phyloP scores from a whole-genome alignment of 2,329 filamentous ascomycete genomes.

The Curvularia sp. region DNA sequence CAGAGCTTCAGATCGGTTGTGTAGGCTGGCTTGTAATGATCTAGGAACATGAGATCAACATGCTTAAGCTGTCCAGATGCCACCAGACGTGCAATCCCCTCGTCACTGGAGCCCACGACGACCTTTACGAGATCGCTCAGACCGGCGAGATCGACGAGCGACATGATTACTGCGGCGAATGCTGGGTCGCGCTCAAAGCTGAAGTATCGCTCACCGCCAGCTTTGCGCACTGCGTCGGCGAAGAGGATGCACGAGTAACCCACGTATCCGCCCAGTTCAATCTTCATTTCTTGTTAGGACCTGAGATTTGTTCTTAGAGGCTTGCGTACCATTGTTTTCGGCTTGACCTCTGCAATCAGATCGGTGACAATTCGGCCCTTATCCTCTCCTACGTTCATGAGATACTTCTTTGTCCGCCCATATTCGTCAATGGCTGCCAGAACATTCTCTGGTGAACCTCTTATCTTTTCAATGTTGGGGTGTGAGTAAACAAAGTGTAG shows the following conservation, averaged over 20 bases:
- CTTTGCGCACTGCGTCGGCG: slow-evolving; percentile 67
- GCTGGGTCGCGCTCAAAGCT: slow-evolving; percentile 77
- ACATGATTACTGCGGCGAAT: slow-evolving; percentile 73
- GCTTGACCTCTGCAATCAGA: slow-evolving; percentile 71
- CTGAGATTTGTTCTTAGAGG: neutral
- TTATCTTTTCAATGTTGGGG: slow-evolving; percentile 67
- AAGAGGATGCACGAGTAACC: slow-evolving; percentile 84
- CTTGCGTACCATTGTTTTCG: slow-evolving; percentile 65
- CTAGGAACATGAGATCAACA: slow-evolving; percentile 78
- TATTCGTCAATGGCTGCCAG: slow-evolving; percentile 75
- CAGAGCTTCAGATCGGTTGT: slow-evolving; percentile 76
- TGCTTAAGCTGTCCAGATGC: slow-evolving; percentile 60
- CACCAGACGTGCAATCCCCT: slow-evolving; percentile 68
- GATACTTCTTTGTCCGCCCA: slow-evolving; percentile 68
- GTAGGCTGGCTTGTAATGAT: slow-evolving; percentile 82
- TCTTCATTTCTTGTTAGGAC: slow-evolving; percentile 42
- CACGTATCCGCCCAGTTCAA: slow-evolving; percentile 81
- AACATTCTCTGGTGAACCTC: slow-evolving; percentile 68
- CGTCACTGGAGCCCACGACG: slow-evolving; percentile 71
- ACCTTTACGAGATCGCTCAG: slow-evolving; percentile 74
- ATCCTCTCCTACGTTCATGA: slow-evolving; percentile 80
- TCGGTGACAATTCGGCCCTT: slow-evolving; percentile 76
- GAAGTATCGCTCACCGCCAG: slow-evolving; percentile 70
- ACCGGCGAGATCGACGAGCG: slow-evolving; percentile 76
- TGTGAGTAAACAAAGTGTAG: slow-evolving; percentile 72